A percentile compares a stretch with the other conserved stretches of the same genome.
These are phyloP conservation scores for Aspergillus baeticus DNA, from an alignment of 495 filamentous ascomycete species.

Conservation along the genomic window DNA sequence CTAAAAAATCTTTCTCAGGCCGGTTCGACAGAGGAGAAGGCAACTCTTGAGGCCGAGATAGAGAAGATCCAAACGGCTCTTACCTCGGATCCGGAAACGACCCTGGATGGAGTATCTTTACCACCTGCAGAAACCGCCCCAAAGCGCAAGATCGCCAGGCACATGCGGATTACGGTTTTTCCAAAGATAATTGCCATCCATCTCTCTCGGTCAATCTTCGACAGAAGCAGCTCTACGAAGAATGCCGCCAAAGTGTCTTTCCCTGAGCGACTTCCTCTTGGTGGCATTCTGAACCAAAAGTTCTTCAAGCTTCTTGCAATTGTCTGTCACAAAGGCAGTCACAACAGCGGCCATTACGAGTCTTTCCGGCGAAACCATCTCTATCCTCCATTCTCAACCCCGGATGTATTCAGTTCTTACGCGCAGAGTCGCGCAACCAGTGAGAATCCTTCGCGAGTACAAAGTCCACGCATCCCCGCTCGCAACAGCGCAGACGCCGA, in stretches of 20 bases:
- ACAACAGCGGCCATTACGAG: slow-evolving; percentile 97
- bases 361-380: slow-evolving; percentile 87
- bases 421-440: slow-evolving; percentile 59
- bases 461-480: slow-evolving; percentile 40
- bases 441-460: slow-evolving; percentile 43
- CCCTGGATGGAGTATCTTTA: slow-evolving; percentile 68
- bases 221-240: slow-evolving; percentile 76
- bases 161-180: slow-evolving; percentile 80
- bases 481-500: slow-evolving; percentile 27
- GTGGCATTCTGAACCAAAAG: slow-evolving; percentile 71
- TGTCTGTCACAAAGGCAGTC: slow-evolving; percentile 92
- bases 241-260: slow-evolving; percentile 93
- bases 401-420: slow-evolving; percentile 68
- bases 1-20: slow-evolving; percentile 48
- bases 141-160: slow-evolving; percentile 77
- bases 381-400: slow-evolving; percentile 76
- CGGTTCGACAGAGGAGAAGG: slow-evolving; percentile 44
- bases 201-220: slow-evolving; percentile 88
- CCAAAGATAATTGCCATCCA: slow-evolving; percentile 90
- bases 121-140: slow-evolving; percentile 72
- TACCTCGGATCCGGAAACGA: slow-evolving; percentile 72
- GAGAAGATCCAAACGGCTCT: slow-evolving; percentile 59
- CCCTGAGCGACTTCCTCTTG: slow-evolving; percentile 77
- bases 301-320: slow-evolving; percentile 84
- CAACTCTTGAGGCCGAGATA: slow-evolving; percentile 56